Evolutionary conservation across 495 filamentous ascomycete genomes (phyloP), one percentile per base, ranked within the genome.

Genomic region (Penicillium ucsense): DNA sequence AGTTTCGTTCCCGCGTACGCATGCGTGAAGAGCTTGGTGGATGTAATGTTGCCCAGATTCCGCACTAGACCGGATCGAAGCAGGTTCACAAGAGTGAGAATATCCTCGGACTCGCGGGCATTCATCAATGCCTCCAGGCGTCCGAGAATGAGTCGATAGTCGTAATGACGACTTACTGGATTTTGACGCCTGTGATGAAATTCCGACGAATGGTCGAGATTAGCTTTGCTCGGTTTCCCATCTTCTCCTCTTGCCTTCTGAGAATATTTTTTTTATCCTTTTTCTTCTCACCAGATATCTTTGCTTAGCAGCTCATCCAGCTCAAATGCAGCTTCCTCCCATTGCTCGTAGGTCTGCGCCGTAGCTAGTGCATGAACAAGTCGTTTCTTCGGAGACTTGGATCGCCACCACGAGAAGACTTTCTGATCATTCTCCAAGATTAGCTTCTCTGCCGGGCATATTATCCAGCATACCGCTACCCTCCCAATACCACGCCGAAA

Each of bases 1-100:
- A 83, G 75, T 62, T 97, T 97, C 3, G 89, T 95, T 8, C 91
- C 91, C 3, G 85, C 83, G 58, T 94, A 94, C 8, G 86, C 82
- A 43, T 84, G 76, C 50, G 89, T 90, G 67, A 86, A 97, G 3
- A 97, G 67, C 49, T 82, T 83, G n/a, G 86, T 79, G 3, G 81
- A 75, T 2, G 87, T 86, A 48, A 97, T 95, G 55, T 95, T 92
- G 33, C 88, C 90, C 6, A 95, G 73, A 54, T 95, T 96, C 29
- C 91, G 81, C 38, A 97, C 85, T 4, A 95, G 77, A 5, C 91
- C 89, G 5, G 85, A 88, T 5, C 88, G 85, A 30, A 95, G 76
- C 4, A 94, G 74, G 52, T 87, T 88, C 29, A 86, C 80, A 3
- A 96, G 69, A 10, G 77, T 76, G 36, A 87, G 66, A 32, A 91